phyloP scores from a whole-genome alignment of 2,329 filamentous ascomycete species.

The Colletotrichum chlorophyti region DNA sequence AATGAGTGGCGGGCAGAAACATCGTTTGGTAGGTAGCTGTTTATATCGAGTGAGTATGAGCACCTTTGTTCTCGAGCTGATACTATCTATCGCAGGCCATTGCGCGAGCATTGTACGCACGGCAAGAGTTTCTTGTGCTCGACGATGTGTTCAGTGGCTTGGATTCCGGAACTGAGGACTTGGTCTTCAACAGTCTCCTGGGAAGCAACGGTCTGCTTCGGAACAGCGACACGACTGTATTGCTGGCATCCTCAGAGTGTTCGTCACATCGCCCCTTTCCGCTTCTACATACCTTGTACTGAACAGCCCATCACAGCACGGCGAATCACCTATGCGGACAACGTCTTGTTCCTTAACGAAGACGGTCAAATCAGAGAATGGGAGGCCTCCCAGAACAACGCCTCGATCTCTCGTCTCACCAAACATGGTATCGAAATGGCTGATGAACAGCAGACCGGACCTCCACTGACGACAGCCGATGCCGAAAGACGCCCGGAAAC shows the following conservation, averaged over 20 bases:
- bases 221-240: constrained; percentile 30
- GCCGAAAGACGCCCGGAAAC: background rate
- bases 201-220: constrained; percentile 33
- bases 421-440: background rate
- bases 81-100: constrained; percentile 35
- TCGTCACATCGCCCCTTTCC: background rate
- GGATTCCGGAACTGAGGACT: constrained; percentile 35
- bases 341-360: constrained; percentile 1
- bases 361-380: constrained; percentile 4
- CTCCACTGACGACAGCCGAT: background rate
- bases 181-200: constrained; percentile 34
- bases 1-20: constrained; percentile 46
- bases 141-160: constrained; percentile 43
- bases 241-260: constrained; percentile 26
- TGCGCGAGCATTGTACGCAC: constrained; percentile 38
- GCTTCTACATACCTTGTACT: background rate
- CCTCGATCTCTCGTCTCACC: no score
- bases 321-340: constrained; percentile 28
- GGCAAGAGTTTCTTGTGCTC: constrained; percentile 32
- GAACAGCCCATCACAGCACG: background rate
- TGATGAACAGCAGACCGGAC: background rate
- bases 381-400: no score
- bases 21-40: constrained; percentile 33
- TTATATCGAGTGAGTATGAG: no score
- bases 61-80: no score